A percentile compares a stretch with the other conserved stretches of the same genome.
Evolutionary conservation across 495 filamentous ascomycete genomes (phyloP).

Genomic region (Monascus purpureus): DNA sequence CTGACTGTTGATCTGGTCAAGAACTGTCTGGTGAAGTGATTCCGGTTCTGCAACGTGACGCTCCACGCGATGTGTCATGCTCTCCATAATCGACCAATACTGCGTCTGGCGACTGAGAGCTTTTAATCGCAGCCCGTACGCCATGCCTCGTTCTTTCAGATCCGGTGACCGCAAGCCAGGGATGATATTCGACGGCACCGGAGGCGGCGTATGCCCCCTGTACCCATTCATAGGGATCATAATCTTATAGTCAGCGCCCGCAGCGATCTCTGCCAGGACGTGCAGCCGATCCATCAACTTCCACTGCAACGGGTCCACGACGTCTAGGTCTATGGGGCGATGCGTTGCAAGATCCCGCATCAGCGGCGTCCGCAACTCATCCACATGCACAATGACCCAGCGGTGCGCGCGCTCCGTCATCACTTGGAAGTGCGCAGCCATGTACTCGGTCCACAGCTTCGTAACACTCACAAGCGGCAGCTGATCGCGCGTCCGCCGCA

Average conservation of each 20-base stretch:
- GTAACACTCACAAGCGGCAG: constrained; percentile 6
- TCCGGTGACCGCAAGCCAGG: constrained; percentile 2
- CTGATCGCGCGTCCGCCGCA: neutral
- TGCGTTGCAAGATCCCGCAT: constrained; percentile 3
- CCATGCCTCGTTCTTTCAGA: constrained; percentile 1
- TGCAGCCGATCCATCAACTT: constrained; percentile 10
- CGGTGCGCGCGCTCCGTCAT: constrained; percentile 16
- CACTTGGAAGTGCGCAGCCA: constrained; percentile 9
- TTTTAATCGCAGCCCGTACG: constrained; percentile 6
- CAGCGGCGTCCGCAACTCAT: constrained; percentile 9
- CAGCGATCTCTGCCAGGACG: constrained; percentile 9
- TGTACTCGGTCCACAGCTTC: constrained; percentile 16
- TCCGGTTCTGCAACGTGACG: neutral
- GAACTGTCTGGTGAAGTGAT: constrained; percentile 1
- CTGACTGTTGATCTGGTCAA: constrained; percentile 8
- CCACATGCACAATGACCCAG: constrained; percentile 14
- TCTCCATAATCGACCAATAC: no score
- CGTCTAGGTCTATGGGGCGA: neutral
- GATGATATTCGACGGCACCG: neutral
- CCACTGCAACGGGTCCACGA: constrained; percentile 8
- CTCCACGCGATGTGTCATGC: neutral
- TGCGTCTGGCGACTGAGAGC: constrained; percentile 1
- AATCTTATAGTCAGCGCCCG: constrained; percentile 11
- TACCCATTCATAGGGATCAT: constrained; percentile 14
- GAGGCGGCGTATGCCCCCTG: constrained; percentile 5